Evolutionary conservation across 148 eudicot species (phyloP).

Genomic region (Rhododendron molle): DNA sequence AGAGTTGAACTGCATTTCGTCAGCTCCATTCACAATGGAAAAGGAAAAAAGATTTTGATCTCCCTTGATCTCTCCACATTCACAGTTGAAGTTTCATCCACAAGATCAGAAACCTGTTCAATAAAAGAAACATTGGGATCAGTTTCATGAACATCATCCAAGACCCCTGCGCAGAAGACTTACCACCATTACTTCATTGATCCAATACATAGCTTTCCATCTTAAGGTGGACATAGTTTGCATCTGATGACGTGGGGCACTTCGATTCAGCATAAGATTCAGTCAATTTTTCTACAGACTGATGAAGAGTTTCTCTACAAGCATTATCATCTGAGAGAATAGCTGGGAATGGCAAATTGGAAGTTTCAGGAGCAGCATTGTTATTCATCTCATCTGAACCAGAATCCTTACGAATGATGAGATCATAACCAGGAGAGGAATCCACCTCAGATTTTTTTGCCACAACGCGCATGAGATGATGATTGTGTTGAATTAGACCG

Average conservation of each 20-base stretch:
- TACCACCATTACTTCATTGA: slow-evolving; percentile 12
- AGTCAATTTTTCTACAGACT: slow-evolving; percentile 5
- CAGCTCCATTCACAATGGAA: background rate
- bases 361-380: slow-evolving; percentile 23
- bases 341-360: slow-evolving; percentile 17
- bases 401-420: slow-evolving; percentile 17
- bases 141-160: background rate
- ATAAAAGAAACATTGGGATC: slow-evolving; percentile 1
- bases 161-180: background rate
- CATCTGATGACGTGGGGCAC: slow-evolving; percentile 13
- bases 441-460: slow-evolving; percentile 25
- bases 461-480: slow-evolving; percentile 23
- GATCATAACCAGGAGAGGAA: slow-evolving; percentile 16
- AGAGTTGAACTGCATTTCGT: background rate
- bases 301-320: slow-evolving; percentile 6
- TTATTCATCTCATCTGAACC: slow-evolving; percentile 17
- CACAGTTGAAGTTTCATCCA: background rate
- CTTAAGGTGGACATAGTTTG: slow-evolving; percentile 1
- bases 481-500: slow-evolving; percentile 14
- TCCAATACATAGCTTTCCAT: slow-evolving; percentile 15
- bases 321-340: slow-evolving; percentile 21
- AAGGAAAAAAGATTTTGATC: background rate
- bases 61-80: background rate
- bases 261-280: slow-evolving; percentile 20
- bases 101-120: slow-evolving; percentile 13